Evolutionary conservation across 2,329 filamentous ascomycete genomes (phyloP), one percentile per base, ranked within the genome.

Genomic region (Claviceps digitariae): DNA sequence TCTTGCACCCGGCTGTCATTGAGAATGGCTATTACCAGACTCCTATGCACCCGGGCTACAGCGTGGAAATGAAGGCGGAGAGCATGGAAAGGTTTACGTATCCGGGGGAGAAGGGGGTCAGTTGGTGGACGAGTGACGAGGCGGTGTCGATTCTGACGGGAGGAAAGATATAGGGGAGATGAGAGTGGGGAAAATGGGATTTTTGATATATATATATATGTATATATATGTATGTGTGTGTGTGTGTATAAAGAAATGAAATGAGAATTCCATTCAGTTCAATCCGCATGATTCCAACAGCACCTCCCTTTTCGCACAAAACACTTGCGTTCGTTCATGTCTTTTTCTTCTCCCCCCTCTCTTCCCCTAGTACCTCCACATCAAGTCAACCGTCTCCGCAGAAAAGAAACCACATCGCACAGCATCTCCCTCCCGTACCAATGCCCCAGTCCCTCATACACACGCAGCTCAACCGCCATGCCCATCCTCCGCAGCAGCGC

Each of bases 51-150:
- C 77, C 90, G 0, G 90, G 90, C 0, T 95, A 95, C 69, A 90
- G 86, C 64, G 90, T 95, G 2, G 88, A 95, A 79, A 95, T 95
- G 89, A 91, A 87, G 79, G 71, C 82, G 3, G 86, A 83, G 59
- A 93, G 87, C 67, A 93, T 95, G 88, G 86, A 90, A 58, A 70
- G 69, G 60, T 95, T 77, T 65, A 77, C 78, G 50, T 95, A 82
- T 67, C 90, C 89, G 1, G 88, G 89, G 8, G 79, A 84, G 63
- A 76, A 84, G 57, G 84, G 84, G 4, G 83, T 87, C 60, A 87
- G 87, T 64, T 95, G 88, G 87, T 95, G 90, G 90, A 83, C 73
- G 70, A 84, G 78, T 48, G 84, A 88, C 40, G 86, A 87, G 69
- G 88, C 88, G n/a, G 85, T 74, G 70, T 70, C 74, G 1, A 90